phyloP scores from a whole-genome alignment of 495 filamentous ascomycete genomes.

The Penicillium daleae region DNA sequence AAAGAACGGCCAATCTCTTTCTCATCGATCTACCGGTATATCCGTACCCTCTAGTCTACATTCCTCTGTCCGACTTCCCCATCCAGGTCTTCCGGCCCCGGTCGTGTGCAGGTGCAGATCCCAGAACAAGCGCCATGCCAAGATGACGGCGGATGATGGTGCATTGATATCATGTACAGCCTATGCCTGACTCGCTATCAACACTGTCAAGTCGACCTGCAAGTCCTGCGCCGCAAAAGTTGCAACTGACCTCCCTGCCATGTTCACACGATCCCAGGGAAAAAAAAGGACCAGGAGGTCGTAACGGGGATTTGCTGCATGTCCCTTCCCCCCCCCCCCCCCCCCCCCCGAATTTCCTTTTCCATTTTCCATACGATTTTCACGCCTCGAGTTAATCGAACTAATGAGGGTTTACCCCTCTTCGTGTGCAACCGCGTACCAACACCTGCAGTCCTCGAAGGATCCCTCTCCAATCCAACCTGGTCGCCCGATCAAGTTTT shows the following conservation, averaged over 20 bases:
- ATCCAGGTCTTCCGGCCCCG: not conserved
- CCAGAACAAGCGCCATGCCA: slow-evolving; percentile 45
- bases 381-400: not conserved
- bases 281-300: not conserved
- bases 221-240: slow-evolving; percentile 35
- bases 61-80: not conserved
- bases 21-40: not conserved
- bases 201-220: slow-evolving; percentile 26
- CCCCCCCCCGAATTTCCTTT: slow-evolving; percentile 1
- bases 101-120: slow-evolving; percentile 27
- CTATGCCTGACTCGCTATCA: slow-evolving; percentile 25
- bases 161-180: slow-evolving; percentile 26
- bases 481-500: slow-evolving; percentile 2
- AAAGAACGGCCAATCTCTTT: slow-evolving; percentile 15
- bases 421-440: slow-evolving; percentile 18
- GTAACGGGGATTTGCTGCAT: not conserved
- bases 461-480: slow-evolving; percentile 14
- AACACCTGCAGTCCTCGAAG: slow-evolving; percentile 26
- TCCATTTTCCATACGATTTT: slow-evolving; percentile 11
- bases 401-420: slow-evolving; percentile 12
- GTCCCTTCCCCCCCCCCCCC: not conserved
- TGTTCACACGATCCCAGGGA: slow-evolving; percentile 17
- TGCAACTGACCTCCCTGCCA: slow-evolving; percentile 12
- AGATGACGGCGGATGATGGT: slow-evolving; percentile 35
- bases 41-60: not conserved